These are phyloP conservation scores for Ustulina deusta DNA, from an alignment of 2,329 filamentous ascomycete genomes.

Conservation along the genomic window DNA sequence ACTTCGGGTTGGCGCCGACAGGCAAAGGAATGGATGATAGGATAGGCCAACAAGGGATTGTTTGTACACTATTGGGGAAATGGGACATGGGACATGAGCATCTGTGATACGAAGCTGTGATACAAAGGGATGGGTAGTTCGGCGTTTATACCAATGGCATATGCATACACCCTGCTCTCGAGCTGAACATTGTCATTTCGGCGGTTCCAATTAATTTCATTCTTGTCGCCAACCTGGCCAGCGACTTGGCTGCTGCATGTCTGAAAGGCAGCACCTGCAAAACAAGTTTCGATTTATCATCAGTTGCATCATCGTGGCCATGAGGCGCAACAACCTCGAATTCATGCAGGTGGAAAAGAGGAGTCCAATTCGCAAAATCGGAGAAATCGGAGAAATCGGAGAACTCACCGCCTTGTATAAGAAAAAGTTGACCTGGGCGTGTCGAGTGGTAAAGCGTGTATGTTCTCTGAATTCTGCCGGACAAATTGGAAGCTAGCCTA, in stretches of 20 bases:
- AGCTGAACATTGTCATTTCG: not conserved
- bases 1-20: not conserved
- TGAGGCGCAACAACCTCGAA: not conserved
- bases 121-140: not conserved
- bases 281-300: too few species aligned
- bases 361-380: not conserved
- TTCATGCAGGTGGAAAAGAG: not conserved
- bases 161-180: not conserved
- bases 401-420: not conserved
- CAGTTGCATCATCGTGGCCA: not conserved
- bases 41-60: not conserved
- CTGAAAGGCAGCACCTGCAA: too few species aligned
- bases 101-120: not conserved
- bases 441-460: not conserved
- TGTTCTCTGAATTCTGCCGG: not conserved
- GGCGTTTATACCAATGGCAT: conserved; percentile 23
- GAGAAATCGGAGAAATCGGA: not conserved
- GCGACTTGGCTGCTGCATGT: too few species aligned
- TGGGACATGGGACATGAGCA: too few species aligned
- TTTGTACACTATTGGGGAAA: conserved; percentile 2
- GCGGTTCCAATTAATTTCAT: not conserved
- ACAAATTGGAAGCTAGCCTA: not conserved
- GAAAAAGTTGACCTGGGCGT: not conserved
- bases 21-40: too few species aligned
- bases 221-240: not conserved